Conservation (phyloP, 2,329 filamentous ascomycete species). For the Penicillium sp. region DNA sequence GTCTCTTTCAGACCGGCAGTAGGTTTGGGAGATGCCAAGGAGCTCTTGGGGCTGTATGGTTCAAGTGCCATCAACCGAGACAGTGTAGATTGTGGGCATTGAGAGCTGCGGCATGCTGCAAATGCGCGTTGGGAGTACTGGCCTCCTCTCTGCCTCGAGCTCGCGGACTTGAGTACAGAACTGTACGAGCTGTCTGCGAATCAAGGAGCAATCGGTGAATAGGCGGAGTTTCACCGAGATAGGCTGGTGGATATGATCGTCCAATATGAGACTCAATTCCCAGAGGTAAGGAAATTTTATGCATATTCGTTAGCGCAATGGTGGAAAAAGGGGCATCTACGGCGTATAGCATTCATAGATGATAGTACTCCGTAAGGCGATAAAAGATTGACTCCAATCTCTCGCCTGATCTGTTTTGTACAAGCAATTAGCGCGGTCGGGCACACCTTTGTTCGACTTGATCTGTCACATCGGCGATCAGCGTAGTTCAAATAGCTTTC, state of each 20-base stretch:
- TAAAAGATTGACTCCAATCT: background rate
- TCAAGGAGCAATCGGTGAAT: too few relatives aligned
- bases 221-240: background rate
- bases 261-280: background rate
- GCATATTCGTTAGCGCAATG: background rate
- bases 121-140: too few relatives aligned
- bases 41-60: too few relatives aligned
- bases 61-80: too few relatives aligned
- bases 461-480: background rate
- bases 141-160: too few relatives aligned
- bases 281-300: background rate
- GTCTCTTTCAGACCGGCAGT: too few relatives aligned
- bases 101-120: too few relatives aligned
- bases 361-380: background rate
- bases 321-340: background rate
- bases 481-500: background rate
- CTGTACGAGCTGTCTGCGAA: too few relatives aligned
- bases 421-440: background rate
- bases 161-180: too few relatives aligned
- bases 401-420: background rate
- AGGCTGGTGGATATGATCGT: background rate
- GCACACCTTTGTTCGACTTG: background rate
- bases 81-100: too few relatives aligned
- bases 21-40: too few relatives aligned
- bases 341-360: background rate